Conservation (phyloP, 371 early-diverging fungal genomes). For the Choanephora cucurbitarum region DNA sequence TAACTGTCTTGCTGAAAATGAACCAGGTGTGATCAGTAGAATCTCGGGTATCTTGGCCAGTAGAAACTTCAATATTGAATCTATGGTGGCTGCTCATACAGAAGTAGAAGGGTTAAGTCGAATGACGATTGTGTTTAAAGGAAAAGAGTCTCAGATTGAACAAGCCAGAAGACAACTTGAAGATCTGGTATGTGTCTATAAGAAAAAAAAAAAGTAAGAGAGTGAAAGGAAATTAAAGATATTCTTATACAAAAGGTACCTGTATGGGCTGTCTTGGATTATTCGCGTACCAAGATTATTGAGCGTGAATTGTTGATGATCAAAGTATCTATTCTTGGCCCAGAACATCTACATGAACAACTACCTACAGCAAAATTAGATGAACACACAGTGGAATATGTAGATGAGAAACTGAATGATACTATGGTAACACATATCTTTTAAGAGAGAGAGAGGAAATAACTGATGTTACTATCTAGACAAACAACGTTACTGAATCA, state of each 20-base stretch:
- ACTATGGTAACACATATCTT: conserved; percentile 22
- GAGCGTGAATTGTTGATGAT: conserved; percentile 90
- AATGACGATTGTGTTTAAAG: conserved; percentile 95
- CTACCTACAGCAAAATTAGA: conserved; percentile 39
- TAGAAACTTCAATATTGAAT: conserved; percentile 95
- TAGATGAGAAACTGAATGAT: conserved; percentile 39
- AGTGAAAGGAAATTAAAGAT: no score
- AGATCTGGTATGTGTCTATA: conserved; percentile 71
- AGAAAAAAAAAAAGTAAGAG: no score
- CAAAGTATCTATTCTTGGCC: conserved; percentile 90
- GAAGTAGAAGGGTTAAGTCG: conserved; percentile 90
- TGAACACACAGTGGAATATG: conserved; percentile 33
- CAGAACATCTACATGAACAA: conserved; percentile 62
- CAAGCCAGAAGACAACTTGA: conserved; percentile 93
- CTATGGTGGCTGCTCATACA: conserved; percentile 90
- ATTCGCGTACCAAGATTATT: conserved; percentile 78
- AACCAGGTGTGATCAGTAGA: conserved; percentile 92
- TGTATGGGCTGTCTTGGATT: conserved; percentile 96
- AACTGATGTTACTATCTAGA: not conserved
- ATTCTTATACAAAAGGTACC: conserved; percentile 60
- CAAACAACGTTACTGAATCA: not conserved
- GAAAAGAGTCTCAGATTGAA: conserved; percentile 77
- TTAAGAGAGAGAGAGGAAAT: no score
- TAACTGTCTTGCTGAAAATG: conserved; percentile 92
- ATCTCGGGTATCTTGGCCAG: conserved; percentile 91